phyloP scores from a whole-genome alignment of 228 moss, liverwort and hornwort genomes.

The Sphagnum fallax region DNA sequence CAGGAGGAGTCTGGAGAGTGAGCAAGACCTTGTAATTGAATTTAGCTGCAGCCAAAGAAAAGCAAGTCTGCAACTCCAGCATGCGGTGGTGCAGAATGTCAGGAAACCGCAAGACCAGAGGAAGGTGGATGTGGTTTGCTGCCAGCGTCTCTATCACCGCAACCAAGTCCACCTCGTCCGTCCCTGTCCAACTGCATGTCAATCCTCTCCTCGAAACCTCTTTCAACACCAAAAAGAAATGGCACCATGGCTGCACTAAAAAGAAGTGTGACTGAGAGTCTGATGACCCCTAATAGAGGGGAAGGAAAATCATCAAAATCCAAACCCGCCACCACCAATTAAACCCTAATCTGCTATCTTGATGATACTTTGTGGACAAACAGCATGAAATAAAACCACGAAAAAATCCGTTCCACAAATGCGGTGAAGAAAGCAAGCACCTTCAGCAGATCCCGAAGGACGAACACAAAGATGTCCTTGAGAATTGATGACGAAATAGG shows the following conservation, averaged over 20 bases:
- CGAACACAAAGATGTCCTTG: constrained; percentile 63
- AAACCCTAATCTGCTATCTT: background rate
- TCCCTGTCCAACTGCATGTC: constrained; percentile 28
- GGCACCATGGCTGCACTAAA: background rate
- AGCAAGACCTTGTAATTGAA: constrained; percentile 54
- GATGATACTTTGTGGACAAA: background rate
- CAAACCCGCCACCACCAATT: background rate
- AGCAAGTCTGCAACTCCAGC: constrained; percentile 66
- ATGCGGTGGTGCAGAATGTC: constrained; percentile 66
- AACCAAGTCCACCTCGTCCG: constrained; percentile 58
- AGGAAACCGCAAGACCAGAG: constrained; percentile 68
- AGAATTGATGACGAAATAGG: constrained; percentile 57
- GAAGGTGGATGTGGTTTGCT: constrained; percentile 49
- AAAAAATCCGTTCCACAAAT: background rate
- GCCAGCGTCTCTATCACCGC: constrained; percentile 45
- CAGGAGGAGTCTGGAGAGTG: no score
- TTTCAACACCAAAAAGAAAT: background rate
- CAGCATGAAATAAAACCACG: background rate
- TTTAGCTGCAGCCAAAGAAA: constrained; percentile 50
- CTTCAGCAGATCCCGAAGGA: constrained; percentile 30
- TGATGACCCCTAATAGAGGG: no score
- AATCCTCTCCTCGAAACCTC: background rate
- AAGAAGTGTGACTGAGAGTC: background rate
- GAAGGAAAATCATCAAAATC: background rate
- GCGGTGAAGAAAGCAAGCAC: constrained; percentile 8